A percentile compares a stretch with the other conserved stretches of the same genome.
These are phyloP conservation scores for Eustoma russellianum DNA, from an alignment of 257 asterid species.

Conservation along the genomic window DNA sequence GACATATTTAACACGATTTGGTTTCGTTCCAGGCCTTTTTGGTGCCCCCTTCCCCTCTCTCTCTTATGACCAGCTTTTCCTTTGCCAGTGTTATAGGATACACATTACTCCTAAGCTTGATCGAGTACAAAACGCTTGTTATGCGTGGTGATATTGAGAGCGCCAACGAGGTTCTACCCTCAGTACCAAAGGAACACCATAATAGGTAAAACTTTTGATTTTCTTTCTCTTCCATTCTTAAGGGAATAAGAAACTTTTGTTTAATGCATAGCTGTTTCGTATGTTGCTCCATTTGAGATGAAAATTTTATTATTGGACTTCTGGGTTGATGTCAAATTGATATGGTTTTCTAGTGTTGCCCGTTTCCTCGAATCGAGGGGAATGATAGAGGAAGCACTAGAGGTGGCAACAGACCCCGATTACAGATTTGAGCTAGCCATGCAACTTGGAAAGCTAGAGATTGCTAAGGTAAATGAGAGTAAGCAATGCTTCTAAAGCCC, in stretches of 20 bases:
- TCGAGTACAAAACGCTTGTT: slow-evolving; percentile 93
- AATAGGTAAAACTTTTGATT: slow-evolving; percentile 41
- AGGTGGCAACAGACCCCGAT: slow-evolving; percentile 90
- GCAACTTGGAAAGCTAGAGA: slow-evolving; percentile 79
- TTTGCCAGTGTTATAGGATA: slow-evolving; percentile 72
- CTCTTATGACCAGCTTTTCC: background rate
- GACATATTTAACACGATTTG: slow-evolving; percentile 1
- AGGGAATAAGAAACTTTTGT: background rate
- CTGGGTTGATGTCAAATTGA: background rate
- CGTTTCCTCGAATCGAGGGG: slow-evolving; percentile 96
- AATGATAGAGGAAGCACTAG: slow-evolving; percentile 85
- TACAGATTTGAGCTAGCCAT: slow-evolving; percentile 96
- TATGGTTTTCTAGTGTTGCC: slow-evolving; percentile 50
- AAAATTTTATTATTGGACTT: background rate
- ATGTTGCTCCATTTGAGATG: background rate
- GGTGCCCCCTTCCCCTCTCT: no score
- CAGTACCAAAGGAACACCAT: slow-evolving; percentile 85
- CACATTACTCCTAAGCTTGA: slow-evolving; percentile 80
- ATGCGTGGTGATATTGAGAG: slow-evolving; percentile 94
- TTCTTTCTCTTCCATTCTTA: slow-evolving; percentile 4
- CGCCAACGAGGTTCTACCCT: slow-evolving; percentile 71
- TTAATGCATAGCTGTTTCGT: background rate
- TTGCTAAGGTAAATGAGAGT: slow-evolving; percentile 57
- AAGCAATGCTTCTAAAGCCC: slow-evolving; percentile 3
- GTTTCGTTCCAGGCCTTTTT: background rate